These are phyloP conservation scores for Aspergillus taichungensis DNA, from an alignment of 495 filamentous ascomycete genomes.

Conservation along the genomic window DNA sequence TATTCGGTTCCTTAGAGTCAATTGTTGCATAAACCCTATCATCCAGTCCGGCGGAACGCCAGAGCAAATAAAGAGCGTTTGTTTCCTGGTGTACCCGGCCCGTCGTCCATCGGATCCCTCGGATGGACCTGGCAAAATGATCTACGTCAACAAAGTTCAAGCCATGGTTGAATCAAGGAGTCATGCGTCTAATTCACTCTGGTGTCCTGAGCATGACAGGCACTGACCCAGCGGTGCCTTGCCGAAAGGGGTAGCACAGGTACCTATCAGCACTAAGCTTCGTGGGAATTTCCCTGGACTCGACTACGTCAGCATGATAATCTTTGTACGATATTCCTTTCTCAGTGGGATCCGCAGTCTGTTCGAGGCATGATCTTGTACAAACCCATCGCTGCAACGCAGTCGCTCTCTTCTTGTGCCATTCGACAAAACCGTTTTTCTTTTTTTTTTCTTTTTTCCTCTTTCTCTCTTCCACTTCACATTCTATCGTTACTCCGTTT, in stretches of 20 bases:
- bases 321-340: background rate
- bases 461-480: background rate
- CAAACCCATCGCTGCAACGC: too few species aligned
- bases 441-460: background rate
- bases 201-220: background rate
- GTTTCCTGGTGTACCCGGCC: too few species aligned
- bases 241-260: background rate
- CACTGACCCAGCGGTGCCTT: background rate
- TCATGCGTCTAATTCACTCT: background rate
- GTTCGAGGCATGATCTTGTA: background rate
- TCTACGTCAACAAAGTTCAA: constrained; percentile 17
- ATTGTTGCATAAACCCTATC: background rate
- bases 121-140: background rate
- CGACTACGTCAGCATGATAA: constrained; percentile 34
- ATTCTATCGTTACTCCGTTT: background rate
- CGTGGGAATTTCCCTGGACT: constrained; percentile 12
- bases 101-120: constrained; percentile 2
- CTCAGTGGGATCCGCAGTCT: background rate
- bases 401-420: background rate
- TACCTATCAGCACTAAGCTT: background rate
- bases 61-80: background rate
- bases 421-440: background rate
- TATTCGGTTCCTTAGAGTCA: constrained; percentile 4
- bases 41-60: background rate
- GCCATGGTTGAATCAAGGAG: constrained; percentile 5